Conservation (phyloP, 495 filamentous ascomycete genomes). For the Wilcoxina mikolae region DNA sequence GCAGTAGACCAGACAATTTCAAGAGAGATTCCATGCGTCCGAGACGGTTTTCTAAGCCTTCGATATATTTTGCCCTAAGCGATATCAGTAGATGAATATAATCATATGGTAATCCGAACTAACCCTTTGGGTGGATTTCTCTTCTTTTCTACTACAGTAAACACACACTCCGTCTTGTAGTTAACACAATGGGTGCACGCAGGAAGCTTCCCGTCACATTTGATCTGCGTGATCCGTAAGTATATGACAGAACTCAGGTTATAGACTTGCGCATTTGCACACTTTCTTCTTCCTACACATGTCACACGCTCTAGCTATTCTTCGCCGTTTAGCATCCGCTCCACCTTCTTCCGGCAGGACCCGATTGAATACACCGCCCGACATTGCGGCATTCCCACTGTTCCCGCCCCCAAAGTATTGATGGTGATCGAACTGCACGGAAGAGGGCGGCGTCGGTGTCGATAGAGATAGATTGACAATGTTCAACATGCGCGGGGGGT, state of each 20-base stretch:
- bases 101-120: slow-evolving; percentile 15
- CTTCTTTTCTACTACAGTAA: slow-evolving; percentile 98
- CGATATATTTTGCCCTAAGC: slow-evolving; percentile 85
- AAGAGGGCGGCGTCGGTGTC: slow-evolving; percentile 8
- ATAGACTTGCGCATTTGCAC: slow-evolving; percentile 6
- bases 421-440: slow-evolving; percentile 13
- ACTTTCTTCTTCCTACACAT: slow-evolving; percentile 97
- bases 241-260: neutral
- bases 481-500: slow-evolving; percentile 13
- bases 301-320: slow-evolving; percentile 93
- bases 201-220: slow-evolving; percentile 93
- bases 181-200: slow-evolving; percentile 93
- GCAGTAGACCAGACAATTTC: slow-evolving; percentile 72
- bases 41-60: slow-evolving; percentile 87
- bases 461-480: slow-evolving; percentile 20
- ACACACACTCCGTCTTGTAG: slow-evolving; percentile 96
- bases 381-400: slow-evolving; percentile 27
- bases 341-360: slow-evolving; percentile 44
- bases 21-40: slow-evolving; percentile 86
- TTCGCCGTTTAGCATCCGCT: slow-evolving; percentile 75
- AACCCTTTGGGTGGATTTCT: slow-evolving; percentile 94
- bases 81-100: neutral
- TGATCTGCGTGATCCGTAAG: slow-evolving; percentile 43
- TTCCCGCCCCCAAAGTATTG: slow-evolving; percentile 20
- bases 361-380: slow-evolving; percentile 31